Conservation (phyloP, 1,139 yeast species). For the Saccharomyces hybrid region DNA sequence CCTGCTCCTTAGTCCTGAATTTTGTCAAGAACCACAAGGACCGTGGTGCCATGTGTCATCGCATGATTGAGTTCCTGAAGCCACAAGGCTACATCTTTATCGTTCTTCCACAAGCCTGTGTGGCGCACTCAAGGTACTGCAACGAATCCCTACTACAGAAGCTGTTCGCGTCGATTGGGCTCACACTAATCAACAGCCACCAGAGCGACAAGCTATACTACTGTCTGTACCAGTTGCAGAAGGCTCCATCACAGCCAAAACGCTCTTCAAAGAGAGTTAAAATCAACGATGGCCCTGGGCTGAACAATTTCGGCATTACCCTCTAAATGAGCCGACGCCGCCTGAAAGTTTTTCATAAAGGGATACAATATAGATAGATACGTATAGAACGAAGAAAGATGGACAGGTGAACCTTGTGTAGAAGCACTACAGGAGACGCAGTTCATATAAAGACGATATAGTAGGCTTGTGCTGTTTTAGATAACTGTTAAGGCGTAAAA, state of each 20-base stretch:
- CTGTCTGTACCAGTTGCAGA: conserved; percentile 48
- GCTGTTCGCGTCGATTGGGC: conserved; percentile 57
- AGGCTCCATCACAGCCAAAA: neutral
- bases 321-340: conserved; percentile 9
- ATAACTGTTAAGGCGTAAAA: neutral
- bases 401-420: neutral
- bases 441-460: neutral
- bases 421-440: neutral
- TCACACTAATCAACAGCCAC: conserved; percentile 39
- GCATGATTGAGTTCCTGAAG: conserved; percentile 52
- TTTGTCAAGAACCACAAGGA: conserved; percentile 68
- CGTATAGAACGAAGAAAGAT: neutral
- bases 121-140: conserved; percentile 66
- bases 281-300: conserved; percentile 43
- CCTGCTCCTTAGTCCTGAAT: conserved; percentile 81
- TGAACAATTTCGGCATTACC: conserved; percentile 58
- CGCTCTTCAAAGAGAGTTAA: conserved; percentile 38
- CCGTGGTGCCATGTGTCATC: conserved; percentile 69
- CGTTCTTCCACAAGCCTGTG: conserved; percentile 85
- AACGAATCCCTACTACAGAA: conserved; percentile 18
- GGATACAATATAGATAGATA: neutral
- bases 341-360: neutral
- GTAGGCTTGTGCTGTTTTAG: neutral
- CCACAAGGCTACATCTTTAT: conserved; percentile 44
- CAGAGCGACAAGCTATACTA: conserved; percentile 73